These are phyloP conservation scores for Fusarium sp. DNA, from an alignment of 2,329 filamentous ascomycete genomes.

Conservation along the genomic window DNA sequence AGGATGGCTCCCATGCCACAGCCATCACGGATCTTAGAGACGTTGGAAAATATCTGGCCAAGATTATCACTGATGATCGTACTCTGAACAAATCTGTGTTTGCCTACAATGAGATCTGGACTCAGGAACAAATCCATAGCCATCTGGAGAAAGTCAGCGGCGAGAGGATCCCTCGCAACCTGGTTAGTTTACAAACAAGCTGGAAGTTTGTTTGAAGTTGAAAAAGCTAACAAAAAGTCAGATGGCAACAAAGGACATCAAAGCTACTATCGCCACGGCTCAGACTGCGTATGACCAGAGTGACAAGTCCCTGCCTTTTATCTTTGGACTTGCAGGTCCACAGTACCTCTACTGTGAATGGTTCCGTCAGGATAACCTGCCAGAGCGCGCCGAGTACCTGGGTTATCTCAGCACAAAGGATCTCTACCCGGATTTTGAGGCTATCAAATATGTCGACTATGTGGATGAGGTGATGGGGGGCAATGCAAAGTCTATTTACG, in stretches of 20 bases:
- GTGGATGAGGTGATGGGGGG: constrained; percentile 24
- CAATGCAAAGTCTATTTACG: constrained; percentile 17
- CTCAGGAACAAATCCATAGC: constrained; percentile 58
- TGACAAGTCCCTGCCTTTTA: constrained; percentile 2
- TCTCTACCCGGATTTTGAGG: constrained; percentile 30
- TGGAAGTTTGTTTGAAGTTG: accelerated
- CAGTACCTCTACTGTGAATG: constrained; percentile 33
- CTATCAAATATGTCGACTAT: constrained; percentile 23
- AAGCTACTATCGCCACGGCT: constrained; percentile 2
- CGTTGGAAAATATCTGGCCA: constrained; percentile 62
- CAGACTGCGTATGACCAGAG: constrained; percentile 4
- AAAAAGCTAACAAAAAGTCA: not conserved
- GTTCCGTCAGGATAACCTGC: constrained; percentile 33
- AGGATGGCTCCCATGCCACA: constrained; percentile 57
- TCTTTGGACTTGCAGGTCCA: constrained; percentile 5
- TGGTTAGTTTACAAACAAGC: constrained; percentile 2
- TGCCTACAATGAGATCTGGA: constrained; percentile 58
- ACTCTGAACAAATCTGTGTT: constrained; percentile 66
- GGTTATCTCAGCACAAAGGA: constrained; percentile 31
- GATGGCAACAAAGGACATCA: constrained; percentile 17
- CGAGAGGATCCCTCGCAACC: constrained; percentile 54
- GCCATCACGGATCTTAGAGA: constrained; percentile 63
- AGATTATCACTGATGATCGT: constrained; percentile 61
- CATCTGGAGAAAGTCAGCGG: constrained; percentile 60
- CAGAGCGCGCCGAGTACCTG: constrained; percentile 21